Evolutionary conservation across 495 filamentous ascomycete species (phyloP), one percentile per base, ranked within the genome.

Genomic region (Cudoniella acicularis): DNA sequence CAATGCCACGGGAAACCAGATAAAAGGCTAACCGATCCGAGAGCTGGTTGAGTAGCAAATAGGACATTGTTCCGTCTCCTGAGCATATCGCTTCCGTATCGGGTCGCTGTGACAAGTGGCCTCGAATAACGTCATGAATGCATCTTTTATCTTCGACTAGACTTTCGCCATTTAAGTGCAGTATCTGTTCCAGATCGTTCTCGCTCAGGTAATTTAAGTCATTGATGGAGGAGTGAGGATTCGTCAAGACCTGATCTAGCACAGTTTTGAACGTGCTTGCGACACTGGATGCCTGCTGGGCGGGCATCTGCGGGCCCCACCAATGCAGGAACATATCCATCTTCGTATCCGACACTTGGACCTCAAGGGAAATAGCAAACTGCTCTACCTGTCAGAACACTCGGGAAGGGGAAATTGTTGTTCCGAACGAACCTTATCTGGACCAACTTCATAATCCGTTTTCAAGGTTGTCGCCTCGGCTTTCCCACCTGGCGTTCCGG

Each of bases 31-130:
- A 23, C 13, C 24, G 8, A 13, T 25, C 17, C 11, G 49, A 46
- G 22, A 54, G n/a, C 17, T 47, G 22, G 26, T 59, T 36, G 10
- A 59, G 21, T 26, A 53, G 47, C 20, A n/a, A 13, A 36, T 74
- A 75, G 1, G 69, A 71, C 13, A 74, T 60, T 1, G 45, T 49
- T 1, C 72, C 72, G 50, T 74, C 73, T 68, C 69, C 72, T 0
- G 68, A 45, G 10, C 24, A 50, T n/a, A 57, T 26, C 1, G 55
- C 55, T 17, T 36, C 24, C 18, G 23, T n/a, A 24, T 57, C 26
- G 10, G 55, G 47, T 25, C 23, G n/a, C 23, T 13, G 1, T 10
- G 18, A 16, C 3, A 22, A 20, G n/a, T 56, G 53, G 3, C 24
- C 40, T n/a, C 22, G 41, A 21, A 56, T 56, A n/a, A 56, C 23